A percentile compares a stretch with the other conserved stretches of the same genome.
phyloP scores from a whole-genome alignment of 805 yeast species.

The Monosporozyma servazzii region DNA sequence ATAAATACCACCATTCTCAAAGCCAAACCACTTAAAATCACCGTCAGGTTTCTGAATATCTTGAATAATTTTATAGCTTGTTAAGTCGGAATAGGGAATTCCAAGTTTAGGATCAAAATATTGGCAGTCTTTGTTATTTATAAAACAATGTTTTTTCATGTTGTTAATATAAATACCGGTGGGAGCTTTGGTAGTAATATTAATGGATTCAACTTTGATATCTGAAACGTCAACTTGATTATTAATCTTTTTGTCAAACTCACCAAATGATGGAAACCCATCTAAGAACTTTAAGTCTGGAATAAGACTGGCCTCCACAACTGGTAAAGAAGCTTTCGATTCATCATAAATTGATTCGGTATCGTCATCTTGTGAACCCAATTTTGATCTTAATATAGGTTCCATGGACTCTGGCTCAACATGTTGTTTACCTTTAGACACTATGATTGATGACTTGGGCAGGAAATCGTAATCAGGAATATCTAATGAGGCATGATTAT shows the following conservation, averaged over 20 bases:
- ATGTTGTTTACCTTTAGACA: neutral
- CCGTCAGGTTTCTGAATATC: conserved; percentile 46
- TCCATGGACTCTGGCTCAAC: neutral
- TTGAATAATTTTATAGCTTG: conserved; percentile 61
- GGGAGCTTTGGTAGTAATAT: conserved; percentile 61
- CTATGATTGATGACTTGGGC: neutral
- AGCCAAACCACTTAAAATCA: conserved; percentile 42
- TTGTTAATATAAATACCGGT: conserved; percentile 63
- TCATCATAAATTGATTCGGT: neutral
- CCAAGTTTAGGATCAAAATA: conserved; percentile 86
- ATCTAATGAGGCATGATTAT: neutral
- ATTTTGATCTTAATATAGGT: conserved; percentile 1
- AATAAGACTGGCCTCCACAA: conserved; percentile 33
- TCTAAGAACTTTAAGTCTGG: conserved; percentile 33
- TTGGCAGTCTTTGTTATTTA: conserved; percentile 58
- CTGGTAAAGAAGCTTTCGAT: neutral
- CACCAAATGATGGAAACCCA: conserved; percentile 51
- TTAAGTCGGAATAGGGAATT: conserved; percentile 76
- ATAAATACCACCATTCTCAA: conserved; percentile 41
- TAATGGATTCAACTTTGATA: conserved; percentile 39
- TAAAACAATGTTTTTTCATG: conserved; percentile 56
- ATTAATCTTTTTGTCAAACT: conserved; percentile 34
- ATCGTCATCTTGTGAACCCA: neutral
- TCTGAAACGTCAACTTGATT: conserved; percentile 38
- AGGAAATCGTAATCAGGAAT: conserved; percentile 2